phyloP scores from a whole-genome alignment of 495 filamentous ascomycete genomes.

The Xylaria intraflava region DNA sequence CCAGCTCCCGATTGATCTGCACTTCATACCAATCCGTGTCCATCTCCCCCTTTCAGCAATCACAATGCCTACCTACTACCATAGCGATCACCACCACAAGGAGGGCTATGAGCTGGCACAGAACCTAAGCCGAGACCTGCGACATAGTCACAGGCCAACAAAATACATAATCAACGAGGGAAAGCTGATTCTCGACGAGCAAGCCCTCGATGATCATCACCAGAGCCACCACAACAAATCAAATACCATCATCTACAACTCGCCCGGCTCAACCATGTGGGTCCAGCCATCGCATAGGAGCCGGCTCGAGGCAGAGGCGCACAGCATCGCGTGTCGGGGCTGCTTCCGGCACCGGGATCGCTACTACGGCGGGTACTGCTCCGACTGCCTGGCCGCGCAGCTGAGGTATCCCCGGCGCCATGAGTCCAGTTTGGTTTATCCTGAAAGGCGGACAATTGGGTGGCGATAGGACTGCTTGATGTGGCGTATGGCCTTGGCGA shows the following conservation, averaged over 20 bases:
- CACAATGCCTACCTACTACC: conserved; percentile 14
- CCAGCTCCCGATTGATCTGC: background rate
- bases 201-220: background rate
- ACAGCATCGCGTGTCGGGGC: conserved; percentile 21
- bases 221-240: background rate
- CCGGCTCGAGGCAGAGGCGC: background rate
- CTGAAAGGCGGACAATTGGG: conserved; percentile 7
- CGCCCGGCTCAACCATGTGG: conserved; percentile 16
- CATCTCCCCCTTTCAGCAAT: background rate
- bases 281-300: background rate
- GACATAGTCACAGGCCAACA: conserved; percentile 5
- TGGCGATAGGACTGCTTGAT: conserved; percentile 3
- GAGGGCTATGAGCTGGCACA: conserved; percentile 7
- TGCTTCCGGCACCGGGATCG: conserved; percentile 11
- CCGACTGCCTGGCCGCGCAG: conserved; percentile 11
- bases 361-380: conserved; percentile 15
- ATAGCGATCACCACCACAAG: background rate
- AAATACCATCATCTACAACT: conserved; percentile 29
- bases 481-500: too few relatives aligned
- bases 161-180: conserved; percentile 23
- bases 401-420: background rate
- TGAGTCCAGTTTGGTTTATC: background rate
- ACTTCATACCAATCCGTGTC: background rate
- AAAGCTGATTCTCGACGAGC: conserved; percentile 12
- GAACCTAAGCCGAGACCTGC: conserved; percentile 4